Evolutionary conservation across 1,284 basidiomycete species (phyloP).

Genomic region (Amylostereum chailletii): DNA sequence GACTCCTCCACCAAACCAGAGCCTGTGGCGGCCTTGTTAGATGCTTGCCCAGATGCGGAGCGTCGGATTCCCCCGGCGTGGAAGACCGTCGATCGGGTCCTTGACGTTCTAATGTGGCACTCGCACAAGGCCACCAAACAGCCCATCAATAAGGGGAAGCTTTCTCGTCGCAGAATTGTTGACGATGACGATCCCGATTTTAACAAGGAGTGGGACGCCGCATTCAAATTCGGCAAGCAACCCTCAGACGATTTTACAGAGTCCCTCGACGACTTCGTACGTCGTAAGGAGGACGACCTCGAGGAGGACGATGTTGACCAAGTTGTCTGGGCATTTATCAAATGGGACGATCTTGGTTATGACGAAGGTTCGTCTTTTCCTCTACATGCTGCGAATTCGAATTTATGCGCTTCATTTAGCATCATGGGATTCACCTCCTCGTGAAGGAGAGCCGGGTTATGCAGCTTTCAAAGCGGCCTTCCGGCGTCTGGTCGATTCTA

Average conservation of each 20-base stretch:
- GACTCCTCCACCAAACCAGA: slow-evolving; percentile 23
- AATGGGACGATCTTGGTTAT: slow-evolving; percentile 88
- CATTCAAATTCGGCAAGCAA: slow-evolving; percentile 34
- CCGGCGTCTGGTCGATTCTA: slow-evolving; percentile 53
- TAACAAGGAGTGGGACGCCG: slow-evolving; percentile 27
- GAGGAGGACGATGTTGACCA: slow-evolving; percentile 42
- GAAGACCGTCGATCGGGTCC: slow-evolving; percentile 74
- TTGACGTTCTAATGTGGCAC: slow-evolving; percentile 66
- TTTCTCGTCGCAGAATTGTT: slow-evolving; percentile 14
- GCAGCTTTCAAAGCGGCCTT: slow-evolving; percentile 62
- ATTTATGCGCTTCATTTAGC: slow-evolving; percentile 31
- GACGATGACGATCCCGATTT: slow-evolving; percentile 18
- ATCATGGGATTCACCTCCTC: slow-evolving; percentile 87
- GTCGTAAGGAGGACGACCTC: slow-evolving; percentile 34
- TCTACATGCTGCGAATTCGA: neutral
- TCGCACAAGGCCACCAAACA: slow-evolving; percentile 20
- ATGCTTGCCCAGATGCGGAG: slow-evolving; percentile 47
- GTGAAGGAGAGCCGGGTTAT: slow-evolving; percentile 46
- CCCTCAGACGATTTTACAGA: slow-evolving; percentile 41
- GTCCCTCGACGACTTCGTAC: slow-evolving; percentile 54
- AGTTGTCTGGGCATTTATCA: slow-evolving; percentile 76
- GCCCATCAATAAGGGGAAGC: slow-evolving; percentile 20
- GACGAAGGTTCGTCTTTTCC: slow-evolving; percentile 58
- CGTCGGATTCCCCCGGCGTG: slow-evolving; percentile 61
- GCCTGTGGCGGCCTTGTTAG: slow-evolving; percentile 19